Percentiles rank a stretch among this genome's conserved stretches.
Evolutionary conservation across 441 rosid genomes (phyloP).

Genomic region (Adansonia grandidieri): DNA sequence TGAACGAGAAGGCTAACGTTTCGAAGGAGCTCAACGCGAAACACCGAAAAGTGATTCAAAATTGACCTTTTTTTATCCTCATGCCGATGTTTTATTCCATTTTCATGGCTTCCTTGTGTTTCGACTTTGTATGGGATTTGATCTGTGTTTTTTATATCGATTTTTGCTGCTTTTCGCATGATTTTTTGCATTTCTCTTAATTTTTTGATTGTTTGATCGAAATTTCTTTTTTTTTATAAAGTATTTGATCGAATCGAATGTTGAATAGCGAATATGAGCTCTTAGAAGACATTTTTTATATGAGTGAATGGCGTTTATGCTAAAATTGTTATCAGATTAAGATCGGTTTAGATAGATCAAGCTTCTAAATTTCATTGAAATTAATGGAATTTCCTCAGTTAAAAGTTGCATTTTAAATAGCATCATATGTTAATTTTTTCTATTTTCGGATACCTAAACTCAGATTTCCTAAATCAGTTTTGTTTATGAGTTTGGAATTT

Average conservation of each 20-base stretch:
- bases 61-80: neutral
- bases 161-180: constrained; percentile 24
- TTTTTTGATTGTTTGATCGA: constrained; percentile 6
- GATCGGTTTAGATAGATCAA: constrained; percentile 19
- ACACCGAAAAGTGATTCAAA: constrained; percentile 71
- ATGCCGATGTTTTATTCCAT: constrained; percentile 12
- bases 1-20: constrained; percentile 99
- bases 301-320: constrained; percentile 1
- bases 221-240: neutral
- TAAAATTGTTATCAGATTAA: constrained; percentile 11
- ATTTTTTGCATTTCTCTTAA: neutral
- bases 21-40: constrained; percentile 96
- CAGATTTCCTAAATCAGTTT: neutral
- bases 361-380: neutral
- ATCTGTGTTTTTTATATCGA: constrained; percentile 29
- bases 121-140: constrained; percentile 30
- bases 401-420: neutral
- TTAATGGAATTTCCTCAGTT: constrained; percentile 1
- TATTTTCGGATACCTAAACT: neutral
- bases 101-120: constrained; percentile 13
- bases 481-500: neutral
- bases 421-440: neutral
- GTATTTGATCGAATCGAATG: constrained; percentile 11
- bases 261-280: constrained; percentile 17
- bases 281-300: neutral